Base-by-base conservation (phyloP, 257 asterid species). In the Solanum arcanum region DNA sequence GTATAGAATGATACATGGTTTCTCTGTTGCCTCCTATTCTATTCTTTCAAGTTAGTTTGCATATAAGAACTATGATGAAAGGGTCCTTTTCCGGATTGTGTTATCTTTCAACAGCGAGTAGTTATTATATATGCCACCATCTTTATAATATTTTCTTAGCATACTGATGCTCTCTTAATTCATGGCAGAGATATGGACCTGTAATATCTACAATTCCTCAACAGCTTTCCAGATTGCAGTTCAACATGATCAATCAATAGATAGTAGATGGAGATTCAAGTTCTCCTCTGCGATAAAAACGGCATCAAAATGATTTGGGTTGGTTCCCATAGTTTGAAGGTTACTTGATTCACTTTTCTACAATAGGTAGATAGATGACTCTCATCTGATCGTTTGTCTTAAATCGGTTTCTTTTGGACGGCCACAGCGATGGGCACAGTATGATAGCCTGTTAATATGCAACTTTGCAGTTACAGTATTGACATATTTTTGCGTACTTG, bases 141-240 rank as follows among this genome's bases (percentile, higher is more conserved):
- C 83, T 23, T 41, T 10, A 12, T 76, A 76, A 41, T 39, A 41
- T 20, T 74, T 14, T 80, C 44, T 47, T 6, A 5, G 49, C 15
- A 29, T 80, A 46, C 84, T 80, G 42, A 80, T 29, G 44, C 27
- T 66, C 64, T 84, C 76, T 18, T 41, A 29, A 64, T 33, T 64
- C 59, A 46, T 88, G 29, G 47, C 99, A 97, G 99, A 93, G 99
- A 90, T 95, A 94, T 41, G 99, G 99, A 86, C 98, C 98, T 83
- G 99, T 97, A 84, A 95, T 97, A 91, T 95, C 99, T 69, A 94
- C 98, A 77, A 95, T 94, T 64, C 99, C 98, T 0, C 98, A 95
- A 92, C 99, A 97, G 95, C 94, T 95, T 85, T 97, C 98, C 46
- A 94, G 98, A 91, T 95, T 95, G 90, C 98, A 93, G 91, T 96